These are phyloP conservation scores for Metschnikowia lochheadii DNA, from an alignment of 805 yeast species.

Conservation along the genomic window DNA sequence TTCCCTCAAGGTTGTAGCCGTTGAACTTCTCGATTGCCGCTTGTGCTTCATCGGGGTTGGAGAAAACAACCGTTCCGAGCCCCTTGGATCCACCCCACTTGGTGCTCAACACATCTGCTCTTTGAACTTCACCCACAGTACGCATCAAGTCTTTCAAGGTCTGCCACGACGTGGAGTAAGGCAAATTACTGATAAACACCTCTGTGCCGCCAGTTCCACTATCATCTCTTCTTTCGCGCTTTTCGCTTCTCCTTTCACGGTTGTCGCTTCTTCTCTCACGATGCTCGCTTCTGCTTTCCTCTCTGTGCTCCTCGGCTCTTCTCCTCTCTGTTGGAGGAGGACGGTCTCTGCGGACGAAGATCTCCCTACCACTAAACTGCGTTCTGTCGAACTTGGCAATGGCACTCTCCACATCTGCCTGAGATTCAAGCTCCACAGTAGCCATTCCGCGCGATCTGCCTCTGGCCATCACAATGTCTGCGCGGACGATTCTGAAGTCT, in stretches of 20 bases:
- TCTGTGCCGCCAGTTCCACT: constrained; percentile 44
- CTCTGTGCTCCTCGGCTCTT: constrained; percentile 18
- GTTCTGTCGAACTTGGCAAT: constrained; percentile 65
- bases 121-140: constrained; percentile 67
- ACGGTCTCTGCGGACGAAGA: constrained; percentile 86
- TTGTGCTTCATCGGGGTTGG: constrained; percentile 60
- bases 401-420: constrained; percentile 66
- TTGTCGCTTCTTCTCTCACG: constrained; percentile 8
- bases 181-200: constrained; percentile 76
- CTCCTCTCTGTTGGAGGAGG: constrained; percentile 62
- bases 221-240: constrained; percentile 10
- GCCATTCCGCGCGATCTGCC: constrained; percentile 90
- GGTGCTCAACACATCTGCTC: constrained; percentile 74
- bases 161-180: constrained; percentile 80
- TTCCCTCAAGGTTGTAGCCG: constrained; percentile 70
- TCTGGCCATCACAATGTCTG: constrained; percentile 74
- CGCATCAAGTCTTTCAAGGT: constrained; percentile 81
- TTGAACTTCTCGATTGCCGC: constrained; percentile 67
- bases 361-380: constrained; percentile 65
- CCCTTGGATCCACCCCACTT: constrained; percentile 78
- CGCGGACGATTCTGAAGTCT: constrained; percentile 54
- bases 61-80: constrained; percentile 75
- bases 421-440: constrained; percentile 73
- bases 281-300: constrained; percentile 19
- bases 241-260: neutral